Base-by-base conservation (phyloP, 345 rosid species). In the Physaria fendleri region DNA sequence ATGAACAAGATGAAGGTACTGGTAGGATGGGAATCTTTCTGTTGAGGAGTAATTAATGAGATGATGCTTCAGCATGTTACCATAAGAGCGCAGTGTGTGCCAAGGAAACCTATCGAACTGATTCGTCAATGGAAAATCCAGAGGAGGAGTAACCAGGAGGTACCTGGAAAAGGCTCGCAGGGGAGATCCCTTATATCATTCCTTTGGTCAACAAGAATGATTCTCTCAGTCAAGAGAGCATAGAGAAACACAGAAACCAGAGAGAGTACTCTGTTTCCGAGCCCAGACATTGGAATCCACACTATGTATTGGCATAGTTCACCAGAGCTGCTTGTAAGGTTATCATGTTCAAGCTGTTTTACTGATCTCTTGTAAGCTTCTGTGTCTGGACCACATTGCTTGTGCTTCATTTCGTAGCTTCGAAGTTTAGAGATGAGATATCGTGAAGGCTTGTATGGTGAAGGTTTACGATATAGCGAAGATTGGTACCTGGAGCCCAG, bases 111-210 rank as follows among this genome's bases (percentile, higher is more conserved):
- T 41, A 37, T 53, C 18, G 6, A 82, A 64, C 44, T 70, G 72
- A 33, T 33, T 28, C 40, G 46, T 74, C 35, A 78, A 65, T 21
- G 81, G 85, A 44, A 80, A 82, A 62, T 74, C 82, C 0, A 23
- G 43, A 32, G 88, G 82, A 23, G n/a, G n/a, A 82, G 75, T 32
- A 77, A 76, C 88, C 88, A 80, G 13, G 88, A 77, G 40, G 67
- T 52, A 23, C 62, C 64, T 0, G 82, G 81, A 71, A 82, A 78
- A 2, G 88, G 88, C 61, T 82, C 81, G 4, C 88, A 80, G 59
- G 80, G 80, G 53, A 80, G 78, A 49, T 80, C 81, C 0, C 44
- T 67, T 77, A 76, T 72, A 38, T 80, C 83, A 2, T 33, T 50
- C 16, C 83, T 67, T 14, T 75, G 81, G 29, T 82, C 85, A 3